Evolutionary conservation across 2,329 filamentous ascomycete genomes (phyloP).

Genomic region (Fusarium heterosporum): DNA sequence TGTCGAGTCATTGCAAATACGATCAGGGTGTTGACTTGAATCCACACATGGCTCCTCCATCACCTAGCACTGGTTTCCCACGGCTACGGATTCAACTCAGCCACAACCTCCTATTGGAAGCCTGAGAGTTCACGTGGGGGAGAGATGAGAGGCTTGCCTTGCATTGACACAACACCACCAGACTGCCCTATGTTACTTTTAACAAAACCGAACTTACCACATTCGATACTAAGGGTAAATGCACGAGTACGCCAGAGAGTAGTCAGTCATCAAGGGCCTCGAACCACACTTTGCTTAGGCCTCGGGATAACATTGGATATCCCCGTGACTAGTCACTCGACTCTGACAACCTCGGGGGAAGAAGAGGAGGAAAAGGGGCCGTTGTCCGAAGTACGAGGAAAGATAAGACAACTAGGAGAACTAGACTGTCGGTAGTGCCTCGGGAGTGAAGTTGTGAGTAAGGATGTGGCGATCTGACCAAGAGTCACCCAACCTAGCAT

Average conservation of each 20-base stretch:
- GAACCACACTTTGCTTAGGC: constrained; percentile 40
- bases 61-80: constrained; percentile 44
- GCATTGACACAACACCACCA: constrained; percentile 38
- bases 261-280: constrained; percentile 44
- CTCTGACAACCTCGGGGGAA: constrained; percentile 29
- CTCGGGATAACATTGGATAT: constrained; percentile 41
- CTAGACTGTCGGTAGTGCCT: constrained; percentile 26
- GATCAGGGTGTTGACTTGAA: constrained; percentile 48
- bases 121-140: constrained; percentile 44
- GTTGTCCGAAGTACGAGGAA: constrained; percentile 29
- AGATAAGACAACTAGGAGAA: constrained; percentile 9
- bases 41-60: constrained; percentile 44
- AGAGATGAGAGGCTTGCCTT: constrained; percentile 40
- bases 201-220: constrained; percentile 31
- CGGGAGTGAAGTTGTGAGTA: constrained; percentile 36
- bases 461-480: constrained; percentile 36
- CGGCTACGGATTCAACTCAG: constrained; percentile 37
- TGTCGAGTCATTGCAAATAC: constrained; percentile 43
- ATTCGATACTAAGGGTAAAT: constrained; percentile 31
- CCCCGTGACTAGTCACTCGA: constrained; percentile 46
- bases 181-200: constrained; percentile 37
- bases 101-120: constrained; percentile 44
- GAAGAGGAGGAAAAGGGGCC: constrained; percentile 30
- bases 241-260: constrained; percentile 33
- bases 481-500: constrained; percentile 46